Conservation (phyloP, 2,329 filamentous ascomycete genomes). For the Fusarium multiceps region DNA sequence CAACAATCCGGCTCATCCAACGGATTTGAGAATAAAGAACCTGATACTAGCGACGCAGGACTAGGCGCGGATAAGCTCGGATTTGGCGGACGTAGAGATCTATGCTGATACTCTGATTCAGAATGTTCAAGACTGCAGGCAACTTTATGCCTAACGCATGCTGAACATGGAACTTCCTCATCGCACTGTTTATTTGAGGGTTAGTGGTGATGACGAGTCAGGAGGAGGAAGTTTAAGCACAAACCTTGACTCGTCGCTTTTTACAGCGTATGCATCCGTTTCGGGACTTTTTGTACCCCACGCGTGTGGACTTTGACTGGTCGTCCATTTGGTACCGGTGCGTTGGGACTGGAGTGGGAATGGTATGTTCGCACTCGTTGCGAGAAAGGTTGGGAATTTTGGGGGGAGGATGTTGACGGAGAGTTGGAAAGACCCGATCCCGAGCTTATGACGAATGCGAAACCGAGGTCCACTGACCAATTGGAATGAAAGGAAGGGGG, state of each 20-base stretch:
- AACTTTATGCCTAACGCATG: slow-evolving; percentile 27
- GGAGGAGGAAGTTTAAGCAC: background rate
- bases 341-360: background rate
- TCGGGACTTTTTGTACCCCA: slow-evolving; percentile 37
- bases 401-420: background rate
- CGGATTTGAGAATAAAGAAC: slow-evolving; percentile 3
- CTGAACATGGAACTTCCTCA: slow-evolving; percentile 24
- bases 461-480: background rate
- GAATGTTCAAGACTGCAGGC: slow-evolving; percentile 22
- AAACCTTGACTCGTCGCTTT: slow-evolving; percentile 28
- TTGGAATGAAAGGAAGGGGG: accelerated
- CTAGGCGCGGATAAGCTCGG: background rate
- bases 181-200: slow-evolving; percentile 13
- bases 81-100: slow-evolving; percentile 14
- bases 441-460: slow-evolving; percentile 14
- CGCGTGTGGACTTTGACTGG: slow-evolving; percentile 6
- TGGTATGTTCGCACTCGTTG: slow-evolving; percentile 21
- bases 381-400: background rate
- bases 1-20: slow-evolving; percentile 21
- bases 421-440: slow-evolving; percentile 4
- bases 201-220: background rate
- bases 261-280: slow-evolving; percentile 32
- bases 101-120: background rate
- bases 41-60: slow-evolving; percentile 18
- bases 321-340: slow-evolving; percentile 5